Percentiles rank a stretch among this genome's conserved stretches.
Evolutionary conservation across 306 rosid species (phyloP).

Genomic region (Acacia confusa): DNA sequence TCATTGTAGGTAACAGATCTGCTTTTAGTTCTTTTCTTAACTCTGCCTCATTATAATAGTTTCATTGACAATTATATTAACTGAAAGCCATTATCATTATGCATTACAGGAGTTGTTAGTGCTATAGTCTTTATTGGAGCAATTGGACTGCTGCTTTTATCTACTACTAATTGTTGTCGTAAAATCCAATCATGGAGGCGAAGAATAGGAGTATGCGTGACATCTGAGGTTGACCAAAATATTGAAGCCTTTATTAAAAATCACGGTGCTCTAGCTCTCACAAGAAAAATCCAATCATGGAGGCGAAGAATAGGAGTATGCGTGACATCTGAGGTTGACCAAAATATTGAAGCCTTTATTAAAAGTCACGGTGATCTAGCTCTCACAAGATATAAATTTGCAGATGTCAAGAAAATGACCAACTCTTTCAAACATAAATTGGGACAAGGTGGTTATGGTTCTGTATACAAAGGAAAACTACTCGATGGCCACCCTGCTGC

Average conservation of each 20-base stretch:
- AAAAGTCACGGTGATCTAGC: slow-evolving; percentile 28
- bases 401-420: slow-evolving; percentile 42
- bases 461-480: neutral
- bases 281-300: slow-evolving; percentile 22
- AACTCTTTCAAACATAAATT: slow-evolving; percentile 39
- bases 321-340: neutral
- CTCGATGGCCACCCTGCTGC: slow-evolving; percentile 27
- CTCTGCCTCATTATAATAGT: neutral
- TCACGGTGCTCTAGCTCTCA: slow-evolving; percentile 30
- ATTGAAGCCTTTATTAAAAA: slow-evolving; percentile 39
- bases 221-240: slow-evolving; percentile 1
- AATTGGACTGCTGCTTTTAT: neutral
- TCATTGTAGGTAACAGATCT: slow-evolving; percentile 50
- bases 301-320: neutral
- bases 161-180: neutral
- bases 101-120: too few species aligned
- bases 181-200: neutral
- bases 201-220: neutral
- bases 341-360: slow-evolving; percentile 41
- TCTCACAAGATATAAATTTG: slow-evolving; percentile 39
- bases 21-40: neutral
- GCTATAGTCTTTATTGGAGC: neutral
- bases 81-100: slow-evolving; percentile 10
- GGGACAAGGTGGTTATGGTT: slow-evolving; percentile 53
- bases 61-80: neutral